A percentile compares a stretch with the other conserved stretches of the same genome.
phyloP scores from a whole-genome alignment of 129 eudicot genomes.

The Dittrichia graveolens region DNA sequence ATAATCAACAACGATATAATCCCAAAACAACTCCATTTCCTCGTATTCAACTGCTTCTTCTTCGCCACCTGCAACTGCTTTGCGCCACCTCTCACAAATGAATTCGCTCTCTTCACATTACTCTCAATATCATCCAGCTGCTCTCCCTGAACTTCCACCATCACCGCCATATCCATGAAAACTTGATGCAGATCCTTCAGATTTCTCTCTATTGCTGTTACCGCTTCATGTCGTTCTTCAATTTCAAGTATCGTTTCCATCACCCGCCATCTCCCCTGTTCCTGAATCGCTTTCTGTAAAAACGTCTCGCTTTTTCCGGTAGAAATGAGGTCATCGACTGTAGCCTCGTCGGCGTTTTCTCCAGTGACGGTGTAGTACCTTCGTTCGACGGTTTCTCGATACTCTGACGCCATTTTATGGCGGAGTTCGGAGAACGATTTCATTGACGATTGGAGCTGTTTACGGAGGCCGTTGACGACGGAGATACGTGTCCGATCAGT shows the following conservation, averaged over 20 bases:
- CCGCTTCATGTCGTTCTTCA: conserved; percentile 72
- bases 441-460: conserved; percentile 44
- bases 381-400: conserved; percentile 64
- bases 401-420: conserved; percentile 53
- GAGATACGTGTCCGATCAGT: conserved; percentile 71
- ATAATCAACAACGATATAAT: conserved; percentile 40
- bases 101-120: conserved; percentile 57
- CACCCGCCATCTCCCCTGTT: conserved; percentile 66
- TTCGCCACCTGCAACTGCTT: conserved; percentile 52
- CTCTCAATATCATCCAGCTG: conserved; percentile 56
- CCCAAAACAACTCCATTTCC: conserved; percentile 51
- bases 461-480: conserved; percentile 60
- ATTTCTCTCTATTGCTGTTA: conserved; percentile 53
- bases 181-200: conserved; percentile 68
- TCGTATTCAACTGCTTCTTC: conserved; percentile 39
- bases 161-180: conserved; percentile 71
- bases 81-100: conserved; percentile 57
- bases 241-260: conserved; percentile 69
- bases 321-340: conserved; percentile 49
- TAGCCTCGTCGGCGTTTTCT: conserved; percentile 55
- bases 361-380: conserved; percentile 68
- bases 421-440: conserved; percentile 49
- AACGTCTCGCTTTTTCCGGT: conserved; percentile 55
- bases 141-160: conserved; percentile 57
- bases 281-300: conserved; percentile 61